phyloP scores from a whole-genome alignment of 495 filamentous ascomycete species.

The Hapsidospora chrysogenum region DNA sequence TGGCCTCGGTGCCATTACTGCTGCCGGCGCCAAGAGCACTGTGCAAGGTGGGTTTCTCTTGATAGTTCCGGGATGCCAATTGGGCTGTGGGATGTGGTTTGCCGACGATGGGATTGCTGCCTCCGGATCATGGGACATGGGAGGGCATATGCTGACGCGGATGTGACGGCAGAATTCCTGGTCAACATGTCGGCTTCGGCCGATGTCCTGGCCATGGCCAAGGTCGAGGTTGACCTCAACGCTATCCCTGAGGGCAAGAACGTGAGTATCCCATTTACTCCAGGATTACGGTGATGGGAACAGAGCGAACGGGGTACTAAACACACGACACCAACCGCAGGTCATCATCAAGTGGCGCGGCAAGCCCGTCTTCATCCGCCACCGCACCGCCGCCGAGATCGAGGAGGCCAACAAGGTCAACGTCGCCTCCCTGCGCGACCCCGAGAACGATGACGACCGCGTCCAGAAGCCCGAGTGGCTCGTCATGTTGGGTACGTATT shows the following conservation, averaged over 20 bases:
- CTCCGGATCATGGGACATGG: background rate
- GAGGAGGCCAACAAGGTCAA: conserved; percentile 65
- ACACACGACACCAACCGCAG: no score
- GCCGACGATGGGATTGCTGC: background rate
- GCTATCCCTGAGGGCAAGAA: conserved; percentile 99
- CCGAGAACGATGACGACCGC: conserved; percentile 77
- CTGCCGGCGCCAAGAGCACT: conserved; percentile 88
- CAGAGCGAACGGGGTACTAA: no score
- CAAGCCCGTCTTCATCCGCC: conserved; percentile 99
- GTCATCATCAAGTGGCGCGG: conserved; percentile 99
- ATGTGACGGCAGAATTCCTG: conserved; percentile 67
- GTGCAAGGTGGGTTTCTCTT: conserved; percentile 76
- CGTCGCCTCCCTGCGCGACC: conserved; percentile 71
- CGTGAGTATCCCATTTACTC: conserved; percentile 33
- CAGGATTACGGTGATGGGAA: no score
- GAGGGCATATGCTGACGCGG: background rate
- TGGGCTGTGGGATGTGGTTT: background rate
- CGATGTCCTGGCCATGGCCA: conserved; percentile 96
- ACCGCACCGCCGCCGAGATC: conserved; percentile 82
- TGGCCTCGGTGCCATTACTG: conserved; percentile 75
- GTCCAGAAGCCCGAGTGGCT: conserved; percentile 98
- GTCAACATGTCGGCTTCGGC: conserved; percentile 99
- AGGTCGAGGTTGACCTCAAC: conserved; percentile 90
- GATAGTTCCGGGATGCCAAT: no score
- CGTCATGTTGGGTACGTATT: conserved; percentile 77